Percentiles rank a stretch among this genome's conserved stretches.
phyloP scores from a whole-genome alignment of 2,329 filamentous ascomycete species.

The Fusarium neocosmosporiellum region DNA sequence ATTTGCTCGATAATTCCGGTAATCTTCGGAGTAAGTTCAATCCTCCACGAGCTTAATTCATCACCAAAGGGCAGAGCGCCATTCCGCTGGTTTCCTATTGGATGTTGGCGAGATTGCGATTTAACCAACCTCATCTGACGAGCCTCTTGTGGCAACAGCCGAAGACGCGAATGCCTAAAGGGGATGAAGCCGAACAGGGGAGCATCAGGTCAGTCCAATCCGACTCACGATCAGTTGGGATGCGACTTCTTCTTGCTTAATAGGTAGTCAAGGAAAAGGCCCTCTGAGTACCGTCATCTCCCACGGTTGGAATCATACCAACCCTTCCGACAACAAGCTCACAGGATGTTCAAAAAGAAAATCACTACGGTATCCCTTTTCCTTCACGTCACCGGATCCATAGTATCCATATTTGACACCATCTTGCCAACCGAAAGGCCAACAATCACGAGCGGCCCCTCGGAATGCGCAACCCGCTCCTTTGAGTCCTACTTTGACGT shows the following conservation, averaged over 20 bases:
- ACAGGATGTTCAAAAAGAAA: background rate
- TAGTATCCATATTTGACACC: background rate
- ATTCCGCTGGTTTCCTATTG: background rate
- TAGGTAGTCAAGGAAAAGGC: background rate
- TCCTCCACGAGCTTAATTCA: background rate
- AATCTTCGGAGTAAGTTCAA: background rate
- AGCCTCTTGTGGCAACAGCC: background rate
- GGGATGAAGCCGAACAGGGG: background rate
- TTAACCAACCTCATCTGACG: background rate
- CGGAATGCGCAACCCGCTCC: background rate
- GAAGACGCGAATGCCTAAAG: background rate
- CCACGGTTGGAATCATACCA: background rate
- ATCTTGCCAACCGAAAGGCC: background rate
- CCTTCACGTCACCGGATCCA: background rate
- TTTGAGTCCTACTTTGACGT: constrained; percentile 3
- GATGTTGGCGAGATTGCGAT: background rate
- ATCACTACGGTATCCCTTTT: background rate
- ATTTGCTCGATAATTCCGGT: background rate
- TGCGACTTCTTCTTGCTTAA: background rate
- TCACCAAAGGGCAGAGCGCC: background rate
- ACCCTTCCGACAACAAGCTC: background rate
- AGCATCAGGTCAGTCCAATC: background rate
- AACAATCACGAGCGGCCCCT: background rate
- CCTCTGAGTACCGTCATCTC: background rate
- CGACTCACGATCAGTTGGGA: background rate